Base-by-base conservation (phyloP, 192 early-diverging fungal genomes). In the Diversispora epigaea region DNA sequence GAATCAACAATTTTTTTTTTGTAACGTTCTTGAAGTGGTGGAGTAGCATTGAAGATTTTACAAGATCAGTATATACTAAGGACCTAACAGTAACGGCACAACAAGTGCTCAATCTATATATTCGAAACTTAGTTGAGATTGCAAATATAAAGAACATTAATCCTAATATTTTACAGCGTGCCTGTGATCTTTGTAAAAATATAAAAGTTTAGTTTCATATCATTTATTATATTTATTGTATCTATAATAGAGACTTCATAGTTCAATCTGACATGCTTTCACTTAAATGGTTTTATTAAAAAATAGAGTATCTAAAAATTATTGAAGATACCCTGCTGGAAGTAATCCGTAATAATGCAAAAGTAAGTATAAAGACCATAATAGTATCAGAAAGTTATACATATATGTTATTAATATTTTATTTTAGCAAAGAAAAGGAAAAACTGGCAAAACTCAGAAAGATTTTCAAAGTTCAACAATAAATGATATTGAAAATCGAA, bases 261-360 rank as follows among this genome's bases (percentile, higher is more conserved):
- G 65, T 6, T 45, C 46, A 67, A 67, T 67, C 65, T 47, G n/a
- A 67, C 14, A 49, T 40, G 45, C 5, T 67, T 25, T 3, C 44
- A 7, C 44, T 41, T 8, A 66, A 47, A 66, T 71, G 4, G 50
- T 3, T 4, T 52, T 52, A 52, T 52, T 52, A 55, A 4, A 43
- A 55, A 56, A 71, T 39, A 39, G 68, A 70, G 43, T 70, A 50
- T 50, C 17, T 70, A 39, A 70, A 70, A 70, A 56, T 56, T 70
- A 70, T 71, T 41, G 68, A 25, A 40, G 68, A 56, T 40, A 55
- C 45, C 44, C 4, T 66, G 6, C 43, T 67, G 4, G 50, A 70
- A 70, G 19, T 17, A 70, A 70, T 70, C 54, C 52, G 45, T 43
- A 5, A 71, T 17, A 52, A 71, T 44, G 50, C 68, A 41, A 71